phyloP scores from a whole-genome alignment of 208 protist species.

The Acanthamoeba quina region DNA sequence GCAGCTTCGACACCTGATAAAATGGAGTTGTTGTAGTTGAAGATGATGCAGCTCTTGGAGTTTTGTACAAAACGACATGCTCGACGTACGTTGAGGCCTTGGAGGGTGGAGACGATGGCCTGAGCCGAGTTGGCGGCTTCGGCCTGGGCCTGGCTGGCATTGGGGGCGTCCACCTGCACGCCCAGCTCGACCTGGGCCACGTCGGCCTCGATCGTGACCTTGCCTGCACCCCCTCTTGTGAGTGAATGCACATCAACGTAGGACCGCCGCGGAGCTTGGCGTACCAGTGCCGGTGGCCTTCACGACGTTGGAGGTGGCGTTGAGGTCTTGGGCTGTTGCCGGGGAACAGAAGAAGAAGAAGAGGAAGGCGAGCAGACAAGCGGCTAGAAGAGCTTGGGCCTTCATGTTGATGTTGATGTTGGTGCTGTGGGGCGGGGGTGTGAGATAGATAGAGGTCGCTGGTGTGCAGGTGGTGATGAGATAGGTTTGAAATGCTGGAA shows the following conservation, averaged over 20 bases:
- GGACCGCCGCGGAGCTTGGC: background rate
- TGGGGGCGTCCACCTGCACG: slow-evolving; percentile 48
- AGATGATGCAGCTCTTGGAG: background rate
- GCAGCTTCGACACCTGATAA: slow-evolving; percentile 27
- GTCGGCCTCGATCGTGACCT: background rate
- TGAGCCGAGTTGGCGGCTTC: background rate
- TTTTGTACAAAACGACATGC: too few species aligned
- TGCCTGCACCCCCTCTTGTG: background rate
- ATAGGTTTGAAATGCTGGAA: too few species aligned
- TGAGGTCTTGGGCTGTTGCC: background rate
- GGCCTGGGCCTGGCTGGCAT: slow-evolving; percentile 22
- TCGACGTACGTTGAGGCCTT: slow-evolving; percentile 3
- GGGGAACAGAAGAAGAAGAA: background rate
- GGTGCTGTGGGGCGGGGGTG: too few species aligned
- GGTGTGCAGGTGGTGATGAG: background rate
- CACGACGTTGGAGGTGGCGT: background rate
- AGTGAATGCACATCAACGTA: background rate
- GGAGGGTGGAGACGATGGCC: slow-evolving; percentile 13
- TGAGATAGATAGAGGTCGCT: background rate
- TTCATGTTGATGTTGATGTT: background rate
- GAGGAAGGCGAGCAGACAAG: background rate
- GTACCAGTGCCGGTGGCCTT: background rate
- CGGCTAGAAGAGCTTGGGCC: background rate
- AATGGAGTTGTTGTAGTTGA: background rate
- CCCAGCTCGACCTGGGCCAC: slow-evolving; percentile 36